Percentiles rank a stretch among this genome's conserved stretches.
These are phyloP conservation scores for Daedaleopsis sinensis DNA, from an alignment of 768 basidiomycete genomes.

Conservation along the genomic window DNA sequence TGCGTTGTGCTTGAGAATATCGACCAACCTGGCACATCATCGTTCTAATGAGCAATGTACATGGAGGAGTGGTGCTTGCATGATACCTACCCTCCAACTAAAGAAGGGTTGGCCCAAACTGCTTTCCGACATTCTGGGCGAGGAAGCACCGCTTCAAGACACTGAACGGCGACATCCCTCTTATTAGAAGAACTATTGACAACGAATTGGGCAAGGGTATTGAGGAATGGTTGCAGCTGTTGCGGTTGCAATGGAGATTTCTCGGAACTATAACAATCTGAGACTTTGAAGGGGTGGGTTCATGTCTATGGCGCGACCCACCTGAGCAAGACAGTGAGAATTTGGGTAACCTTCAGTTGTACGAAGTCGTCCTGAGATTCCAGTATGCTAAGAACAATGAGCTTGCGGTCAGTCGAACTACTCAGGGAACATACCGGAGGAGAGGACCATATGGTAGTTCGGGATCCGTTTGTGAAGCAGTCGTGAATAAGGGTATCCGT, in stretches of 20 bases:
- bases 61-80: not conserved
- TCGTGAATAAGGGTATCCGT: conserved; percentile 75
- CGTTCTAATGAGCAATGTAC: not conserved
- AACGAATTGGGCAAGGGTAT: conserved; percentile 32
- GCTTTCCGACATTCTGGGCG: conserved; percentile 79
- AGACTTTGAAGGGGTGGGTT: conserved; percentile 29
- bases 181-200: conserved; percentile 56
- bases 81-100: conserved; percentile 63
- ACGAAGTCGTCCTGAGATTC: conserved; percentile 92
- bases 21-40: conserved; percentile 60
- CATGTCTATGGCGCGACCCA: conserved; percentile 33
- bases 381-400: conserved; percentile 54
- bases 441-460: conserved; percentile 82
- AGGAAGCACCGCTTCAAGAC: conserved; percentile 81
- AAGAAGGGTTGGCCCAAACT: conserved; percentile 75
- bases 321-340: conserved; percentile 86
- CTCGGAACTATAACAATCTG: conserved; percentile 28
- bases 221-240: conserved; percentile 39
- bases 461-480: conserved; percentile 62
- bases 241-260: conserved; percentile 27
- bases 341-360: conserved; percentile 88
- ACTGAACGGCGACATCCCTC: conserved; percentile 91
- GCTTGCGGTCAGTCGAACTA: not conserved
- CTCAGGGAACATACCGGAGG: conserved; percentile 54
- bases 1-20: conserved; percentile 78